Evolutionary conservation across 345 rosid species (phyloP).

Genomic region (Turnera subulata): DNA sequence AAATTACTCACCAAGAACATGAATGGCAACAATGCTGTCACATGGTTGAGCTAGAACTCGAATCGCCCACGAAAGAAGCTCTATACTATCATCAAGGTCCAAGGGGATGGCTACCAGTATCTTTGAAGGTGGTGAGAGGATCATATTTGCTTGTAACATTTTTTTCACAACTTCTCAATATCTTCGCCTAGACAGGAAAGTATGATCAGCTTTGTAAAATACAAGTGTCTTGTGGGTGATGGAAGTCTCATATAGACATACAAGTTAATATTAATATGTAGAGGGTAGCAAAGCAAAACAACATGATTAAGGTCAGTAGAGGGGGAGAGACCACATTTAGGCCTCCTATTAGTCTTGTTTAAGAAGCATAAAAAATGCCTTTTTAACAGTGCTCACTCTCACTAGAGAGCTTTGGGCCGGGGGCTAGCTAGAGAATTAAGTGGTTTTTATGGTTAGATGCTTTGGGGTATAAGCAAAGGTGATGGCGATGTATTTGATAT

Average conservation of each 20-base stretch:
- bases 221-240: constrained; percentile 1
- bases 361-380: constrained; percentile 41
- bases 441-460: constrained; percentile 51
- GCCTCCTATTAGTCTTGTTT: constrained; percentile 43
- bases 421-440: constrained; percentile 16
- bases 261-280: constrained; percentile 20
- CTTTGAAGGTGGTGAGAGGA: constrained; percentile 38
- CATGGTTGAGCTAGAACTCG: constrained; percentile 64
- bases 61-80: constrained; percentile 79
- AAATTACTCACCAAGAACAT: constrained; percentile 56
- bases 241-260: constrained; percentile 15
- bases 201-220: not conserved
- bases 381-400: constrained; percentile 6
- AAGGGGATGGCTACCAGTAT: constrained; percentile 71
- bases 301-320: constrained; percentile 49
- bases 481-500: constrained; percentile 39
- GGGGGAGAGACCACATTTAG: constrained; percentile 26
- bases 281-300: constrained; percentile 13
- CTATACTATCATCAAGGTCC: constrained; percentile 52
- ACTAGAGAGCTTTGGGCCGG: no score
- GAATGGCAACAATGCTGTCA: constrained; percentile 69
- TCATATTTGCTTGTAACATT: constrained; percentile 34
- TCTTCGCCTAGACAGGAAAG: not conserved
- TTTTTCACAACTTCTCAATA: not conserved
- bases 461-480: constrained; percentile 90